A percentile compares a stretch with the other conserved stretches of the same genome.
These are phyloP conservation scores for Geotrichum phurueaensis DNA, from an alignment of 1,139 yeast genomes.

Conservation along the genomic window DNA sequence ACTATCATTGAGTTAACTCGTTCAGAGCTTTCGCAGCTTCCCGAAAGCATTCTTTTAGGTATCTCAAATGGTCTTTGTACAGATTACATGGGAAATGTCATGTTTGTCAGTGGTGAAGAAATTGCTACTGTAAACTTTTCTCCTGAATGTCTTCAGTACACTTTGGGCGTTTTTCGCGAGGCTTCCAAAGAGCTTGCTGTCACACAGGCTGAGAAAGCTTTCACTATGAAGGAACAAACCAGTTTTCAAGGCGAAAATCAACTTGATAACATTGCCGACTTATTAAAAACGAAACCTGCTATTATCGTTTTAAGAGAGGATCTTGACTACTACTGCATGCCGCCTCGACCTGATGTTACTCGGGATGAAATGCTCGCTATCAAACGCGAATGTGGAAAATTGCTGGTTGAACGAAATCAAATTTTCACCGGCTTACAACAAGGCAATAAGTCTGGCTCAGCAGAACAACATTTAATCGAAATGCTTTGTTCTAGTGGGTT, in stretches of 20 bases:
- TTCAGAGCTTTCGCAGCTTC: conserved; percentile 84
- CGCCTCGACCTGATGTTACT: conserved; percentile 43
- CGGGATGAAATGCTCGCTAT: conserved; percentile 47
- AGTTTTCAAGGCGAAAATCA: neutral
- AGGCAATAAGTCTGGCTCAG: conserved; percentile 60
- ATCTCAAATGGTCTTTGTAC: conserved; percentile 74
- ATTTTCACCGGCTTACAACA: conserved; percentile 64
- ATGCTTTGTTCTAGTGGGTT: conserved; percentile 93
- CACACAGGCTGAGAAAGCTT: neutral
- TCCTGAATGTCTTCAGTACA: conserved; percentile 78
- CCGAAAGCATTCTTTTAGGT: conserved; percentile 83
- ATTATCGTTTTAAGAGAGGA: conserved; percentile 91
- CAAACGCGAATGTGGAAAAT: conserved; percentile 64
- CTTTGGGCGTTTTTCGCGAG: conserved; percentile 56
- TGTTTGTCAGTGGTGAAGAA: conserved; percentile 49
- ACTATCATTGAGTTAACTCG: conserved; percentile 62
- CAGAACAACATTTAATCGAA: conserved; percentile 89
- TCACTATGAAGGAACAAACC: neutral
- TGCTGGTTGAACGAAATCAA: conserved; percentile 41
- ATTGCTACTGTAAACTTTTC: conserved; percentile 63
- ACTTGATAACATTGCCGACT: conserved; percentile 42
- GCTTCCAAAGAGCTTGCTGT: conserved; percentile 64
- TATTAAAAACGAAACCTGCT: conserved; percentile 77
- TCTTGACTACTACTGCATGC: conserved; percentile 85
- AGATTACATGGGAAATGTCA: conserved; percentile 76